Evolutionary conservation across 768 basidiomycete species (phyloP), one percentile per base, ranked within the genome.

Genomic region (Tubosaeta sp.): DNA sequence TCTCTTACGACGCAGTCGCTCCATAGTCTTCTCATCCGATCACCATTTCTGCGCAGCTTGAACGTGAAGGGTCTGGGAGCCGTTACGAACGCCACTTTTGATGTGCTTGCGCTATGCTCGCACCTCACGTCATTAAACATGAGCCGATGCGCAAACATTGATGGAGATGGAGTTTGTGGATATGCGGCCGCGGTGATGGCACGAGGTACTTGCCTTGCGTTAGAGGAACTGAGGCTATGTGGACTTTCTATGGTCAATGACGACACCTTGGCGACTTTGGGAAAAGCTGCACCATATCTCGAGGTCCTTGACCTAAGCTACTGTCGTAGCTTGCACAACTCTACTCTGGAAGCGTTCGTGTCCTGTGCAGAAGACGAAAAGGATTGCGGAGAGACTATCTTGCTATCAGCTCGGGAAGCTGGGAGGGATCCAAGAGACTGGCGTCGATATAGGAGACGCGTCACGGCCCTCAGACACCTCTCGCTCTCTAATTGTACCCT

Each of bases 261-360:
- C 59, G 70, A 73, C 11, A 76, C 78, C 59, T 79, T 94, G 78
- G 65, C 73, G n/a, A 69, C 71, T 10, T 71, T 94, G 31, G 91
- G 86, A 6, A 78, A 72, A 56, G 84, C 80, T 3, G 78, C 87
- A 0, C 87, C 88, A 18, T 71, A 74, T 59, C 76, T 94, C 19
- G 87, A 91, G 65, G 79, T 90, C 16, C 72, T 94, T 19, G 92
- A 94, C 66, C 69, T 93, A 54, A 88, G 86, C 68, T 87, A 88
- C 60, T 75, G 79, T 50, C 76, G 77, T 27, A 77, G 82, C 49
- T 66, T 93, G 51, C 86, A 84, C 63, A 90, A 92, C 63, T 84
- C 86, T 2, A 81, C 83, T 3, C 56, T 91, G 54, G 87, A 86
- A 40, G 85, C 83, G 3, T 84, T 90, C 63, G 81, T 90, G 6